Conservation (phyloP, 371 early-diverging fungal species). For the Rhizopus sp. region DNA sequence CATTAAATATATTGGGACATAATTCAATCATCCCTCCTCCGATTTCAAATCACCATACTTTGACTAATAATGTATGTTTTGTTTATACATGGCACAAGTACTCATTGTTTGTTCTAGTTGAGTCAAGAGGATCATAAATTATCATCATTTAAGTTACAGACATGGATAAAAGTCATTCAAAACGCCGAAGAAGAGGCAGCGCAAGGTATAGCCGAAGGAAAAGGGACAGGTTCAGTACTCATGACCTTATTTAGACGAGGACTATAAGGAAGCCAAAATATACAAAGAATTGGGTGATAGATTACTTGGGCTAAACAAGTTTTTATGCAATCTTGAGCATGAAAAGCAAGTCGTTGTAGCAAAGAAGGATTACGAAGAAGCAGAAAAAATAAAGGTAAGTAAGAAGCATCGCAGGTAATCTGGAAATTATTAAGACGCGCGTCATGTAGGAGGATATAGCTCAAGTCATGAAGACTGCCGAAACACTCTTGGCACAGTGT, state of each 20-base stretch:
- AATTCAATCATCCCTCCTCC: background rate
- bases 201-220: slow-evolving; percentile 26
- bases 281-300: slow-evolving; percentile 46
- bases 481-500: slow-evolving; percentile 21
- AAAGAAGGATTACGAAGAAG: slow-evolving; percentile 74
- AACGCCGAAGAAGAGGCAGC: slow-evolving; percentile 45
- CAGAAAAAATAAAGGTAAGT: slow-evolving; percentile 70
- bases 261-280: slow-evolving; percentile 61
- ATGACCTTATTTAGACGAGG: slow-evolving; percentile 39
- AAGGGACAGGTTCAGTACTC: background rate
- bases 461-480: slow-evolving; percentile 22
- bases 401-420: background rate
- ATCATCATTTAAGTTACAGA: slow-evolving; percentile 33
- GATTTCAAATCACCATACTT: background rate
- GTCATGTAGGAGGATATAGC: slow-evolving; percentile 21
- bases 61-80: too few relatives aligned
- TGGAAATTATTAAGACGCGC: background rate
- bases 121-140: background rate
- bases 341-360: slow-evolving; percentile 64
- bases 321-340: slow-evolving; percentile 56
- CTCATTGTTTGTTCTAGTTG: background rate
- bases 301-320: slow-evolving; percentile 41
- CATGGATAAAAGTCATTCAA: slow-evolving; percentile 40
- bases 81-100: too few relatives aligned
- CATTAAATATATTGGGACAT: slow-evolving; percentile 56